Conservation (phyloP, 345 rosid species). For the Viola odorata region DNA sequence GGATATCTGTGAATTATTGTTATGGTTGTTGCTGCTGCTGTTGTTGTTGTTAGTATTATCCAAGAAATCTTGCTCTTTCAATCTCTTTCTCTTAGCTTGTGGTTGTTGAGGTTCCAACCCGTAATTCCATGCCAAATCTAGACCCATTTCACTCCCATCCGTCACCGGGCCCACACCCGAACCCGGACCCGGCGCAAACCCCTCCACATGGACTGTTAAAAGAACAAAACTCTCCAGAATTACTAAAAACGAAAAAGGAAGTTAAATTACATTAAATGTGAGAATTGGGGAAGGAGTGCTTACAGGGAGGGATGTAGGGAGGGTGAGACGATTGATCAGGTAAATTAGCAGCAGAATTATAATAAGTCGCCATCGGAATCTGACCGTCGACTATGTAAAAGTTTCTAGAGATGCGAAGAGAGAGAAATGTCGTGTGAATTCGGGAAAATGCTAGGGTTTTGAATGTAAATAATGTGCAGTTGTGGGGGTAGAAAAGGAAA, state of each 20-base stretch:
- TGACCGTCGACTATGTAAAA: conserved; percentile 42
- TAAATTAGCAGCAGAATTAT: conserved; percentile 30
- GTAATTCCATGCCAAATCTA: conserved; percentile 55
- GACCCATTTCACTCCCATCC: conserved; percentile 48
- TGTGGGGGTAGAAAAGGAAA: neutral
- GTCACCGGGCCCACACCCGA: conserved; percentile 23
- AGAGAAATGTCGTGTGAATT: neutral
- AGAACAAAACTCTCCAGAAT: neutral
- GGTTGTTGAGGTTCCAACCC: conserved; percentile 37
- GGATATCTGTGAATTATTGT: conserved; percentile 57
- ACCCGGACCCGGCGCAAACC: conserved; percentile 62
- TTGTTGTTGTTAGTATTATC: conserved; percentile 21
- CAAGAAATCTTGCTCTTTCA: conserved; percentile 65
- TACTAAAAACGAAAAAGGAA: neutral
- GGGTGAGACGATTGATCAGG: conserved; percentile 72
- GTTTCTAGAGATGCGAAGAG: conserved; percentile 28
- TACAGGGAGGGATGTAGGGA: conserved; percentile 84
- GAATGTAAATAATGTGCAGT: neutral
- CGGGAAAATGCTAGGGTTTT: neutral
- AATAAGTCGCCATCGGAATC: conserved; percentile 43
- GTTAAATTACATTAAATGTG: neutral
- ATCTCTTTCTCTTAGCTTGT: conserved; percentile 32
- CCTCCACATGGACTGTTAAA: conserved; percentile 66
- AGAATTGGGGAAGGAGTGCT: conserved; percentile 2
- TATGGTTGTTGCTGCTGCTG: too few species aligned